Conservation (phyloP, 2,329 filamentous ascomycete genomes). For the Chalara sp. region DNA sequence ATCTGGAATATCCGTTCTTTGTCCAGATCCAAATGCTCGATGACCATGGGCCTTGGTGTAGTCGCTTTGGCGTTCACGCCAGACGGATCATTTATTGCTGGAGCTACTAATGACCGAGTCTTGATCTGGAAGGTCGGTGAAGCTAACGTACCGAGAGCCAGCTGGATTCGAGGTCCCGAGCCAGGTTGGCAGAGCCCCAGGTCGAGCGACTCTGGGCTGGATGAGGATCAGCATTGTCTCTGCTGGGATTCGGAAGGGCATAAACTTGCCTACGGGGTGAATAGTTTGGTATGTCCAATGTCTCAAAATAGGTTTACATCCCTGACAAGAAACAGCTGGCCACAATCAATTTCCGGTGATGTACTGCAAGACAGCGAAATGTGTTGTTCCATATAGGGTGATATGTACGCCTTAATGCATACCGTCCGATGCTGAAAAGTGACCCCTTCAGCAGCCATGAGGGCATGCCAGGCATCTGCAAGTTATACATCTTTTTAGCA, state of each 20-base stretch:
- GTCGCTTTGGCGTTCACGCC: constrained; percentile 56
- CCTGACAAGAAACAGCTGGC: too few species aligned
- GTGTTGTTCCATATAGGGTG: too few species aligned
- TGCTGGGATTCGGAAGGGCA: constrained; percentile 57
- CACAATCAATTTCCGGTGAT: too few species aligned
- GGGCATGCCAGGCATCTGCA: too few species aligned
- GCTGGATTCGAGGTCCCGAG: constrained; percentile 49
- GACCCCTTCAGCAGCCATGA: too few species aligned
- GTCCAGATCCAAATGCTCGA: constrained; percentile 49
- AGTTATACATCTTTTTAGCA: too few species aligned
- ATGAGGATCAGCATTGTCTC: constrained; percentile 56
- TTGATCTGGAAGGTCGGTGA: constrained; percentile 61
- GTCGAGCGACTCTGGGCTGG: constrained; percentile 39
- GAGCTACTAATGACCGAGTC: constrained; percentile 50
- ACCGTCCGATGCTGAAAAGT: too few species aligned
- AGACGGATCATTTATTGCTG: constrained; percentile 56
- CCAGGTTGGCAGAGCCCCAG: constrained; percentile 53
- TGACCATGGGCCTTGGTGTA: constrained; percentile 53
- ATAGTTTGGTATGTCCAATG: constrained; percentile 47
- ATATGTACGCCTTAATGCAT: too few species aligned
- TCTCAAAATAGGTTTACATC: too few species aligned
- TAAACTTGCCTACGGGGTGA: constrained; percentile 57
- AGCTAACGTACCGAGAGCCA: constrained; percentile 49
- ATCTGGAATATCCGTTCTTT: constrained; percentile 56
- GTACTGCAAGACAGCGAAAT: too few species aligned